Evolutionary conservation across 768 basidiomycete genomes (phyloP), one percentile per base, ranked within the genome.

Genomic region (Macrolepiota dolichaula): DNA sequence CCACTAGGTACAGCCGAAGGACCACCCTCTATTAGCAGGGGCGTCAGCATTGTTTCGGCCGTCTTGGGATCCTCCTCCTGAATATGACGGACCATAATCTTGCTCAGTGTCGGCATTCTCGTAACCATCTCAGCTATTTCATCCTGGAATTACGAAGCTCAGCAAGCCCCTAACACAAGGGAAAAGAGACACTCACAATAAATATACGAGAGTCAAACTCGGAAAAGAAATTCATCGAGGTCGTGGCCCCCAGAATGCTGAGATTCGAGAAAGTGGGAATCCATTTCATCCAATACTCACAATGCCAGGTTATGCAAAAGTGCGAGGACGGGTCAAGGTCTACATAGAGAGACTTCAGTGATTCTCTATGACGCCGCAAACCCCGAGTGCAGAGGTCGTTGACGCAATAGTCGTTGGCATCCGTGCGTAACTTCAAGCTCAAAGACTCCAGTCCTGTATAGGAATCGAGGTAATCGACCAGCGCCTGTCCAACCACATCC

Each of bases 251-350:
- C 24, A 59, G n/a, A 7, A 22, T 51, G 37, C 49, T 46, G 15
- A 59, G 57, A 9, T 32, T 40, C 36, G 25, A 29, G 11, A 59
- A 51, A 2, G 49, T 12, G 2, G 50, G 57, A 44, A 59, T 27
- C 57, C 57, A 59, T 40, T 59, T 17, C n/a, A 11, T 19, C 57
- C 57, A 59, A 51, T 59, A 59, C 24, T 59, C 57, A 15, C 29
- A 59, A 15, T 51, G 52, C 57, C 50, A 59, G 32, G 57, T 51
- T 17, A 51, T 27, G 3, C 49, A 27, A 7, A 51, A 27, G 27
- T 42, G 38, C 37, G 57, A 51, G n/a, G 40, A 9, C 3, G 27
- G 24, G 37, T 59, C 35, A 24, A 59, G 24, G 42, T 40, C 19
- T 13, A 59, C 10, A 19, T 59, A 50, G 17, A 59, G 57, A 19